Evolutionary conservation across 108 stramenopile genomes (phyloP), one percentile per base, ranked within the genome.

Genomic region (Pelagomonas calceolata): DNA sequence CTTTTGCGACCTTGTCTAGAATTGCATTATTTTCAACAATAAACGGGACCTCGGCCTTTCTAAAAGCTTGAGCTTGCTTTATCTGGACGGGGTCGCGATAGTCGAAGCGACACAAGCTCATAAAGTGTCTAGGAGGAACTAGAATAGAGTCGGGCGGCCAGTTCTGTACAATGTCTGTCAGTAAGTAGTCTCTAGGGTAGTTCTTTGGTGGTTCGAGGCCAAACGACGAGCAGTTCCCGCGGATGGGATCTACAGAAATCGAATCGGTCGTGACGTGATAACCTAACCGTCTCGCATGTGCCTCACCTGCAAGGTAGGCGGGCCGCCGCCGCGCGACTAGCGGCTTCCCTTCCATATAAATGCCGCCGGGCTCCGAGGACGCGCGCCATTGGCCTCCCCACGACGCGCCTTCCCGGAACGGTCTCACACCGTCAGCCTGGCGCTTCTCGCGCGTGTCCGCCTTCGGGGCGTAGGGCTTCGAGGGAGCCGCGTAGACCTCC

Each of bases 1-100:
- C 21, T 26, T 26, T 16, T 3, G 10, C 26, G 51, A 60, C 21
- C 7, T 4, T 3, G 51, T 26, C 21, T 17, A 26, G 21, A 17
- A 26, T 26, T 17, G 7, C 21, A 26, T 9, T 60, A 1, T 60
- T 4, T 3, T 1, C 7, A 1, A 60, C 51, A 26, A 60, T 3
- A 81, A 97, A 99, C 30, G 98, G 96, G 35, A 95, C 77, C 81
- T 99, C 96, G 26, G 80, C 81, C 16, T 86, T 71, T n/a, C 95
- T 85, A 79, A 95, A 98, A 30, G 74, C 78, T 35, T 82, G 73
- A 12, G 91, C 92, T 82, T 95, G 93, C 67, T 74, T 73, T 30
- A 87, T 75, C 67, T 96, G 91, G 14, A 81, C 88, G 34, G 81
- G 60, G 76, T 60, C 26, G 7, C 29, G 21, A 26, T 60, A 12